Conservation (phyloP, 2,329 filamentous ascomycete genomes). For the Pseudocercospora musae region DNA sequence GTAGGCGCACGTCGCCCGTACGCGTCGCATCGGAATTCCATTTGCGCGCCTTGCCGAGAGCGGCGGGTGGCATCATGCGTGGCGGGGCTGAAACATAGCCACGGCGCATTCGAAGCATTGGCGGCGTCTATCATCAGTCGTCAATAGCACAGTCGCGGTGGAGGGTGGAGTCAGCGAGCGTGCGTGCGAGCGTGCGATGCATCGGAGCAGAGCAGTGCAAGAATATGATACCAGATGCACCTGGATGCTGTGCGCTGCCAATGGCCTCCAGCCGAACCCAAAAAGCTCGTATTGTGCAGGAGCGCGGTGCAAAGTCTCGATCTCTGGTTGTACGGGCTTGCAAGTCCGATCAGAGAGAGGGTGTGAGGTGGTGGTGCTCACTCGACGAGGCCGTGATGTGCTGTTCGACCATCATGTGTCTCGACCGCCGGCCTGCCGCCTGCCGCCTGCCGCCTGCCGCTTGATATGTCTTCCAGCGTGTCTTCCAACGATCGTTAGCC, state of each 20-base stretch:
- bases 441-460: no score
- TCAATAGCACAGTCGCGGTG: background rate
- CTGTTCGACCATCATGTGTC: background rate
- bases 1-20: background rate
- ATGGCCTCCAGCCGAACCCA: no score
- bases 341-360: background rate
- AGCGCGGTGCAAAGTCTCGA: background rate
- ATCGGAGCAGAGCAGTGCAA: background rate
- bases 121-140: background rate
- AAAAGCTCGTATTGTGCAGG: no score
- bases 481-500: background rate
- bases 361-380: background rate
- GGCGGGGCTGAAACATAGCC: background rate
- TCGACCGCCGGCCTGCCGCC: background rate
- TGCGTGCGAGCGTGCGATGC: background rate
- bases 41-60: background rate
- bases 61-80: background rate
- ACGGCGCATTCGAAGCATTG: background rate
- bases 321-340: background rate
- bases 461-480: background rate
- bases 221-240: background rate
- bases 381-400: background rate
- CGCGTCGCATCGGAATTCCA: background rate
- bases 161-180: background rate
- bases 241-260: no score